Evolutionary conservation across 352 stramenopile genomes (phyloP).

Genomic region (Globisporangium ultimum): DNA sequence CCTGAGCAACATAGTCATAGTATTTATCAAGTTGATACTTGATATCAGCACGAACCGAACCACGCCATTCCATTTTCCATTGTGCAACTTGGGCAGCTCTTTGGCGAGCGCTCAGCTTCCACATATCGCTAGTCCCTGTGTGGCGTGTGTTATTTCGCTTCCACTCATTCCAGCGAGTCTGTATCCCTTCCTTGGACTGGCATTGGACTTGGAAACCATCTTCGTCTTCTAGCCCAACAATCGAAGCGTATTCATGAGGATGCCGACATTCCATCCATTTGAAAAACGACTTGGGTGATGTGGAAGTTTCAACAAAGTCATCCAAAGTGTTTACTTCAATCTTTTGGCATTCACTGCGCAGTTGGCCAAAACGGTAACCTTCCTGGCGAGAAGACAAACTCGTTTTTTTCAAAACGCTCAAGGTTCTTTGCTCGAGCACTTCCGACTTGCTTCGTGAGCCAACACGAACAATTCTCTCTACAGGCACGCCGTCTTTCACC

Average conservation of each 20-base stretch:
- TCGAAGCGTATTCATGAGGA: neutral
- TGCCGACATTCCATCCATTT: neutral
- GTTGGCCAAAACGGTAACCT: neutral
- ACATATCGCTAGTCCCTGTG: neutral
- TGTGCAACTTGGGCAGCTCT: too few relatives aligned
- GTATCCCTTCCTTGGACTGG: neutral
- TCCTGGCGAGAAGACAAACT: neutral
- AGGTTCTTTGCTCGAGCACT: neutral
- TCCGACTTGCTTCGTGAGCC: neutral
- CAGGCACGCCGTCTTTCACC: neutral
- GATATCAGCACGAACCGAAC: neutral
- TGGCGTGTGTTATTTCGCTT: neutral
- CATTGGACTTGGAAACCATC: neutral
- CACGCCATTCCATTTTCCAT: neutral
- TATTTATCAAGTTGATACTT: neutral
- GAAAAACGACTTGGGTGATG: neutral
- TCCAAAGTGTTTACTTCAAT: neutral
- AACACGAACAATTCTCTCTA: neutral
- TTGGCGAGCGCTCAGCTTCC: neutral
- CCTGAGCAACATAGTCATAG: neutral
- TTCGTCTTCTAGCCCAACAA: neutral
- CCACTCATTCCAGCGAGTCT: neutral
- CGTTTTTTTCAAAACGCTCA: neutral
- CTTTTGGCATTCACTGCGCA: neutral
- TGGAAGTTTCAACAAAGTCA: neutral